Evolutionary conservation across 2,329 filamentous ascomycete species (phyloP).

Genomic region (Pseudogymnoascus sp.): DNA sequence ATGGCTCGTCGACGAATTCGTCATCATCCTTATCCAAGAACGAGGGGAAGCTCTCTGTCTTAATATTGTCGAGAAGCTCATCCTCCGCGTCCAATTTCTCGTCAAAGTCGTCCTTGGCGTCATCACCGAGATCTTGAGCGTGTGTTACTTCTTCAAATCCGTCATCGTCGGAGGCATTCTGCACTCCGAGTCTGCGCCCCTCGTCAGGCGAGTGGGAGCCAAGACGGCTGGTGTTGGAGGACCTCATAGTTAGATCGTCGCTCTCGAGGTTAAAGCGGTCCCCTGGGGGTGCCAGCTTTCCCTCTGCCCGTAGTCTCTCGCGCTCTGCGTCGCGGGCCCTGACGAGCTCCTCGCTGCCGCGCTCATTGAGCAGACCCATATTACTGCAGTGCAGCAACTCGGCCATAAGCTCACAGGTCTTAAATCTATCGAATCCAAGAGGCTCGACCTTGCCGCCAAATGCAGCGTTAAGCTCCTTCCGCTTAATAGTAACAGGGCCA

Average conservation of each 20-base stretch:
- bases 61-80: conserved; percentile 36
- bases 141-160: conserved; percentile 84
- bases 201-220: conserved; percentile 50
- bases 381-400: conserved; percentile 97
- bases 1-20: conserved; percentile 70
- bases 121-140: conserved; percentile 62
- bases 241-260: conserved; percentile 56
- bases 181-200: conserved; percentile 63
- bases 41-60: conserved; percentile 28
- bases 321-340: conserved; percentile 71
- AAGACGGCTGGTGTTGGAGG: conserved; percentile 37
- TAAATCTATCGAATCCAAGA: conserved; percentile 93
- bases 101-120: conserved; percentile 60
- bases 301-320: conserved; percentile 68
- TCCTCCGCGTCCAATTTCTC: conserved; percentile 45
- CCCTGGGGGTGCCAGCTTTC: conserved; percentile 50
- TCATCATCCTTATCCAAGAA: conserved; percentile 55
- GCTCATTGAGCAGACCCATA: conserved; percentile 91
- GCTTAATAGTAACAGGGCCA: conserved; percentile 52
- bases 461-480: conserved; percentile 70
- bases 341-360: conserved; percentile 81
- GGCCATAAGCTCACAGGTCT: conserved; percentile 98
- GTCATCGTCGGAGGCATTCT: conserved; percentile 77
- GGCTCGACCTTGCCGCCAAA: conserved; percentile 90
- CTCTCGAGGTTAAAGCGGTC: conserved; percentile 33